phyloP scores from a whole-genome alignment of 2,329 filamentous ascomycete genomes.

The Chaetomium strumarium region DNA sequence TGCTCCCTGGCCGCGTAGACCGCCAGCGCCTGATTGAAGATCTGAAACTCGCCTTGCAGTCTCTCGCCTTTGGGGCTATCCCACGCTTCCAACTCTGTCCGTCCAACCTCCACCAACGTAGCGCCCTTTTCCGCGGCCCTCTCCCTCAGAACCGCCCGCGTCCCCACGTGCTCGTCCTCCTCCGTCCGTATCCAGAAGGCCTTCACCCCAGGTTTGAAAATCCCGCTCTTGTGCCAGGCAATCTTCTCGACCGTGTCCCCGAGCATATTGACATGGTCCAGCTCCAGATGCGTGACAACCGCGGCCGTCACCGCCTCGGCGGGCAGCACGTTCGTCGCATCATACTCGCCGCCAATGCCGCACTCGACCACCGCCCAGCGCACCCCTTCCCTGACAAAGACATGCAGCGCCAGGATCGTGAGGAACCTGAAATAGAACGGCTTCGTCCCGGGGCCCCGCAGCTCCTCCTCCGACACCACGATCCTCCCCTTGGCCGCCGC shows the following conservation, averaged over 20 bases:
- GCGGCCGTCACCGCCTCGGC: conserved; percentile 49
- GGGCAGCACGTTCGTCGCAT: conserved; percentile 80
- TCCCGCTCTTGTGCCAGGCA: conserved; percentile 68
- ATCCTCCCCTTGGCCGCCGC: neutral
- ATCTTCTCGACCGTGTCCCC: conserved; percentile 60
- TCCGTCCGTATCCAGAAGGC: conserved; percentile 19
- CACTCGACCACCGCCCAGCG: conserved; percentile 81
- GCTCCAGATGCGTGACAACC: conserved; percentile 59
- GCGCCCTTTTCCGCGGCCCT: conserved; percentile 54
- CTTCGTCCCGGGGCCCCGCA: conserved; percentile 57
- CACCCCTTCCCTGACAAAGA: conserved; percentile 71
- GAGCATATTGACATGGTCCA: conserved; percentile 60
- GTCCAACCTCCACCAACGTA: conserved; percentile 37
- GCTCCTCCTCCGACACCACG: conserved; percentile 39
- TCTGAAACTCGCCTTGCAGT: conserved; percentile 49
- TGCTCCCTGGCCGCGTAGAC: conserved; percentile 52
- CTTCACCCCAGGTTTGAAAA: conserved; percentile 53
- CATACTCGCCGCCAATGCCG: conserved; percentile 89
- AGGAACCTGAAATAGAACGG: conserved; percentile 91
- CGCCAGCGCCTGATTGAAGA: conserved; percentile 54
- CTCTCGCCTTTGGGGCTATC: conserved; percentile 35
- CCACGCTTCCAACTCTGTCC: conserved; percentile 36
- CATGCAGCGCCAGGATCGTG: conserved; percentile 81
- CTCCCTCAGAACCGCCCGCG: conserved; percentile 29
- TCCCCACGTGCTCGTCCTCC: conserved; percentile 20